phyloP scores from a whole-genome alignment of 2,329 filamentous ascomycete genomes.

The Juglanconis oblonga region DNA sequence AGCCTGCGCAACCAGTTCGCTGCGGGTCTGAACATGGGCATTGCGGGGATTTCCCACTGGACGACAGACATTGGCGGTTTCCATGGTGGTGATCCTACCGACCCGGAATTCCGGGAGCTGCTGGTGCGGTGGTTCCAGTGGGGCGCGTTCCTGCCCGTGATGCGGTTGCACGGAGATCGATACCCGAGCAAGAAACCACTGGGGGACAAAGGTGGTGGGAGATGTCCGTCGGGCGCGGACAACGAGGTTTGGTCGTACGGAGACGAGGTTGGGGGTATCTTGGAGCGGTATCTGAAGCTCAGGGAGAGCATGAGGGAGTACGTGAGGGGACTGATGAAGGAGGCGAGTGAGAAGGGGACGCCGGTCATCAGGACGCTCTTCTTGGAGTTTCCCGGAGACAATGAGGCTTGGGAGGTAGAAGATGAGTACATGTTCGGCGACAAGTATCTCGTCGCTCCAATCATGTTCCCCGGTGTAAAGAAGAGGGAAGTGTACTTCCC shows the following conservation, averaged over 20 bases:
- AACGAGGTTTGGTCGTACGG: conserved; percentile 70
- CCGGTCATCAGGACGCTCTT: conserved; percentile 63
- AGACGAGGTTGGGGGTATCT: conserved; percentile 56
- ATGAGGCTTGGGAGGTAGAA: conserved; percentile 52
- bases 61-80: conserved; percentile 71
- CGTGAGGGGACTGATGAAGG: conserved; percentile 54
- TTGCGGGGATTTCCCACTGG: conserved; percentile 65
- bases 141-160: conserved; percentile 65
- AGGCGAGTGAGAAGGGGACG: conserved; percentile 57
- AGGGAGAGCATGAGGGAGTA: conserved; percentile 58
- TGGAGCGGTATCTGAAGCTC: conserved; percentile 55
- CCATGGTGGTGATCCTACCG: conserved; percentile 58
- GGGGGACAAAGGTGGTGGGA: conserved; percentile 34
- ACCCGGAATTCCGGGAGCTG: conserved; percentile 57
- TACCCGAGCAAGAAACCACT: conserved; percentile 47
- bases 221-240: conserved; percentile 47
- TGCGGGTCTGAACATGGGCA: conserved; percentile 64
- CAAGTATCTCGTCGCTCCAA: conserved; percentile 56
- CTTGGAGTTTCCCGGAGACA: conserved; percentile 59
- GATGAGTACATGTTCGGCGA: conserved; percentile 63
- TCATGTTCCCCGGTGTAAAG: conserved; percentile 46
- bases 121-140: conserved; percentile 69
- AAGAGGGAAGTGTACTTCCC: conserved; percentile 53
- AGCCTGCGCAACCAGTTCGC: conserved; percentile 58
- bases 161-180: conserved; percentile 64